Conservation (phyloP, 2,329 filamentous ascomycete genomes). For the Colletotrichum sp. region DNA sequence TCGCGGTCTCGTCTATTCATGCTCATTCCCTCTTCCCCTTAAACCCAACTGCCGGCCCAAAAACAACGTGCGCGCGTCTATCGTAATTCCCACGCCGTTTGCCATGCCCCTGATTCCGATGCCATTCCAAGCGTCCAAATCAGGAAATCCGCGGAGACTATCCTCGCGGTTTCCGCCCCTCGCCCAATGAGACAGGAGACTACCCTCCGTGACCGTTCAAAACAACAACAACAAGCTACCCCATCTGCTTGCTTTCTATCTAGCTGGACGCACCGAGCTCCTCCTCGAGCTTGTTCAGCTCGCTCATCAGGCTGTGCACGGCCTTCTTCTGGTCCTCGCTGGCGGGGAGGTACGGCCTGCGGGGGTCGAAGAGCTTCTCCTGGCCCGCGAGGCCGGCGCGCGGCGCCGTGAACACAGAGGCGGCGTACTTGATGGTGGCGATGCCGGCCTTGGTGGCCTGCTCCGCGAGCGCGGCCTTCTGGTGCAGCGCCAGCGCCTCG, state of each 20-base stretch:
- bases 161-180: neutral
- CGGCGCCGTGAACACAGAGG: constrained; percentile 62
- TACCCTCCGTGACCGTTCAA: neutral
- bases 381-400: constrained; percentile 65
- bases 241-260: neutral
- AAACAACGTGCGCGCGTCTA: neutral
- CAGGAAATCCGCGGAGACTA: neutral
- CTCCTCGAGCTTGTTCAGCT: constrained; percentile 49
- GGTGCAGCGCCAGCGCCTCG: constrained; percentile 66
- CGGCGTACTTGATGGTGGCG: constrained; percentile 72
- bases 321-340: constrained; percentile 46
- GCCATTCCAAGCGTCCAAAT: neutral
- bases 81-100: neutral
- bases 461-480: constrained; percentile 68
- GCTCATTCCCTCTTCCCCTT: neutral
- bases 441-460: constrained; percentile 70
- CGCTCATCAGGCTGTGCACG: constrained; percentile 44
- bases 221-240: neutral
- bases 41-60: neutral
- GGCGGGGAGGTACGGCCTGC: constrained; percentile 64
- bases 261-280: constrained; percentile 8
- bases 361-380: constrained; percentile 60
- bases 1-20: neutral
- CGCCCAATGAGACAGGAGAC: neutral
- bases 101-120: neutral